Percentiles rank a stretch among this genome's conserved stretches.
phyloP scores from a whole-genome alignment of 139 green algal species.

The Closterium sp. region DNA sequence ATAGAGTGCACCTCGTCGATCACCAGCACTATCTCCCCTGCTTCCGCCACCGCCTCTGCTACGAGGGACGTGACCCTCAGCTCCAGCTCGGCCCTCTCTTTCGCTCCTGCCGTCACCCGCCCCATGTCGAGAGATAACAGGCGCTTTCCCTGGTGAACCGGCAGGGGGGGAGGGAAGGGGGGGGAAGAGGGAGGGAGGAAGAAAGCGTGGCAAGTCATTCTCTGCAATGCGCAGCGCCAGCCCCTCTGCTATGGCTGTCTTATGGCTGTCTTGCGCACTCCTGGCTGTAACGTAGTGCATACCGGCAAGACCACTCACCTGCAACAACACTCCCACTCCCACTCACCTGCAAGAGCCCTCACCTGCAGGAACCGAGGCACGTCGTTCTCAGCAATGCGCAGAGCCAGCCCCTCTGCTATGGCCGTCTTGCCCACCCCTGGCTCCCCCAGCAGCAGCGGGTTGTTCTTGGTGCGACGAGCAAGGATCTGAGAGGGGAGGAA shows the following conservation, averaged over 20 bases:
- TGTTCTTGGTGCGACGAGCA: constrained; percentile 39
- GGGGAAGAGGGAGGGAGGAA: constrained; percentile 9
- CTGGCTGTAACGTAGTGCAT: background rate
- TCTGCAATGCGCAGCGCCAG: constrained; percentile 89
- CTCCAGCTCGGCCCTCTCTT: constrained; percentile 57
- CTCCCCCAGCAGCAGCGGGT: constrained; percentile 36
- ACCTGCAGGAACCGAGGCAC: constrained; percentile 57
- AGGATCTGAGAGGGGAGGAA: too few relatives aligned
- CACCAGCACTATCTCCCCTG: constrained; percentile 55
- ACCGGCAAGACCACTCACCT: background rate
- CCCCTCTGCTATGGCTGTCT: constrained; percentile 98
- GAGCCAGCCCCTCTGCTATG: constrained; percentile 80
- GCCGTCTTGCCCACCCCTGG: constrained; percentile 61
- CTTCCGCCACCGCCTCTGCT: constrained; percentile 43
- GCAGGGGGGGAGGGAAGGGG: too few relatives aligned
- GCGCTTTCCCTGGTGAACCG: too few relatives aligned
- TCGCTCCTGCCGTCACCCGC: constrained; percentile 49
- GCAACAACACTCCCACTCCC: background rate
- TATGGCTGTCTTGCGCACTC: constrained; percentile 56
- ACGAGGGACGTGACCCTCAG: constrained; percentile 45
- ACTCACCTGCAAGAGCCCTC: background rate
- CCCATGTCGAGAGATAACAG: constrained; percentile 54
- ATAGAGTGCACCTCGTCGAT: constrained; percentile 59
- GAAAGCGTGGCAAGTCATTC: too few relatives aligned
- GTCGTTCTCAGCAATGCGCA: constrained; percentile 77